Evolutionary conservation across 2,329 filamentous ascomycete genomes (phyloP).

Genomic region (Pseudogymnoascus destructans): DNA sequence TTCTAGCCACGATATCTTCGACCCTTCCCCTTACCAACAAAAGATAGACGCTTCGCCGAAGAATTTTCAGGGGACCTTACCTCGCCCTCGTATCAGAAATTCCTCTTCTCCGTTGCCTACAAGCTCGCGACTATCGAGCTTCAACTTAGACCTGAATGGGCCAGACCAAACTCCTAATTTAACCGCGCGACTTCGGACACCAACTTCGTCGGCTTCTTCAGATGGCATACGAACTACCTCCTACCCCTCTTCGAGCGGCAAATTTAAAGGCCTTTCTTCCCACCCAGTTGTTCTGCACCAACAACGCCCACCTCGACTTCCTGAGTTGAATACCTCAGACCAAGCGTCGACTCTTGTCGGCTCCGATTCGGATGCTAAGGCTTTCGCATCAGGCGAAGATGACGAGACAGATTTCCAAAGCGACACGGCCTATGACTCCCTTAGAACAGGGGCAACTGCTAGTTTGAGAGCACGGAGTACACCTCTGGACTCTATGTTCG

Average conservation of each 20-base stretch:
- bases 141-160: slow-evolving; percentile 40
- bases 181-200: slow-evolving; percentile 19
- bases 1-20: slow-evolving; percentile 17
- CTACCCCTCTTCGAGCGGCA: slow-evolving; percentile 31
- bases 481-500: slow-evolving; percentile 67
- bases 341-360: slow-evolving; percentile 50
- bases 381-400: slow-evolving; percentile 55
- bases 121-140: slow-evolving; percentile 39
- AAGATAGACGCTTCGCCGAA: slow-evolving; percentile 16
- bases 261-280: slow-evolving; percentile 28
- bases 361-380: slow-evolving; percentile 55
- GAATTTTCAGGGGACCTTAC: slow-evolving; percentile 18
- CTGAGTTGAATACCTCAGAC: slow-evolving; percentile 22
- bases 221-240: slow-evolving; percentile 25
- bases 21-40: slow-evolving; percentile 18
- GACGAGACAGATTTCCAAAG: slow-evolving; percentile 69
- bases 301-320: slow-evolving; percentile 17
- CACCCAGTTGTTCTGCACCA: slow-evolving; percentile 16
- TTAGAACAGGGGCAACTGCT: slow-evolving; percentile 56
- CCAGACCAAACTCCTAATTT: slow-evolving; percentile 33
- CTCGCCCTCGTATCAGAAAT: slow-evolving; percentile 27
- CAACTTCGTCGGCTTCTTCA: slow-evolving; percentile 21
- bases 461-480: slow-evolving; percentile 55
- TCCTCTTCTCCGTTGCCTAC: slow-evolving; percentile 44
- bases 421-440: slow-evolving; percentile 64